These are phyloP conservation scores for Paecilomyces sp. DNA, from an alignment of 2,329 filamentous ascomycete species.

Conservation along the genomic window DNA sequence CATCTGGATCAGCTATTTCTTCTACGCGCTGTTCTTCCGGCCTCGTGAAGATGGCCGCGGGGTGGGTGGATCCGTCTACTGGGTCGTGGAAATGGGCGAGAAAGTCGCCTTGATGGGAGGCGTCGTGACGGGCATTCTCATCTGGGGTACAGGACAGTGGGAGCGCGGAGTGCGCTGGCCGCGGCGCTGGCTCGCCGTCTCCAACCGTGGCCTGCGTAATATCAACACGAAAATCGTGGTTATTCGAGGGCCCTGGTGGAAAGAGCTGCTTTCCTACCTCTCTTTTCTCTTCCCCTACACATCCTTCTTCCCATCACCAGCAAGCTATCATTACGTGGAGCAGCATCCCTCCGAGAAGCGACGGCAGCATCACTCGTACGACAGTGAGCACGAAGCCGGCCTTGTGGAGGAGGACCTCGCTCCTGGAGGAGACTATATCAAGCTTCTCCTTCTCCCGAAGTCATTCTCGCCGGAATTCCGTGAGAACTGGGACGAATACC, in stretches of 20 bases:
- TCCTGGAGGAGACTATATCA: slow-evolving; percentile 83
- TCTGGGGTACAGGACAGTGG: slow-evolving; percentile 96
- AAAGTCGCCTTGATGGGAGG: slow-evolving; percentile 90
- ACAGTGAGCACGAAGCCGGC: slow-evolving; percentile 58
- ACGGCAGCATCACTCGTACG: slow-evolving; percentile 34
- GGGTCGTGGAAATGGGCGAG: slow-evolving; percentile 84
- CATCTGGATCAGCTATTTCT: slow-evolving; percentile 76
- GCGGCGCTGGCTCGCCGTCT: slow-evolving; percentile 77
- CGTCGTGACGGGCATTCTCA: slow-evolving; percentile 73
- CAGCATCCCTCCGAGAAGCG: slow-evolving; percentile 39
- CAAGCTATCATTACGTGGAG: slow-evolving; percentile 75
- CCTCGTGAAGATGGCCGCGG: slow-evolving; percentile 91
- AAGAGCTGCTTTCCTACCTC: slow-evolving; percentile 64
- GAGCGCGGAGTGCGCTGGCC: slow-evolving; percentile 93
- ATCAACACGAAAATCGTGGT: slow-evolving; percentile 98
- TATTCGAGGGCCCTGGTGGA: slow-evolving; percentile 73
- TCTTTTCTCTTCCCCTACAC: slow-evolving; percentile 74
- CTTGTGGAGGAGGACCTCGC: slow-evolving; percentile 81
- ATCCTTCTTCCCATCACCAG: slow-evolving; percentile 56
- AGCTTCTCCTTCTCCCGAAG: slow-evolving; percentile 83
- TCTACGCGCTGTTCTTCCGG: slow-evolving; percentile 86
- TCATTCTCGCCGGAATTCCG: slow-evolving; percentile 91
- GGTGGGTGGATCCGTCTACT: slow-evolving; percentile 90
- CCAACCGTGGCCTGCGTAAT: slow-evolving; percentile 79
- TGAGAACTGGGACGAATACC: slow-evolving; percentile 94